These are phyloP conservation scores for Zelopaecilomyces penicillatus DNA, from an alignment of 2,329 filamentous ascomycete species.

Conservation along the genomic window DNA sequence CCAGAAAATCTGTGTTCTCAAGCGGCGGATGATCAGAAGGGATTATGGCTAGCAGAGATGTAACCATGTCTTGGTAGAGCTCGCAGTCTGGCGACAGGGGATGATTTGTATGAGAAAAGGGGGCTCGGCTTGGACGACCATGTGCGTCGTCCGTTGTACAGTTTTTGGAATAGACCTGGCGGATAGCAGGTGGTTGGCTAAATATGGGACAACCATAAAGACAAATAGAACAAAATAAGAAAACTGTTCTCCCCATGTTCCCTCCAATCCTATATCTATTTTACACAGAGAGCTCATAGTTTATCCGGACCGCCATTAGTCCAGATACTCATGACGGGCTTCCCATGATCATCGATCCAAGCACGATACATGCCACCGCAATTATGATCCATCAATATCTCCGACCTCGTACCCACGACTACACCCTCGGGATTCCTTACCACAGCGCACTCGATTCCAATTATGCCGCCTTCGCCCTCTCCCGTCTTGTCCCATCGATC, in stretches of 20 bases:
- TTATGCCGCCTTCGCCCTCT: conserved; percentile 79
- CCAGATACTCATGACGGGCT: conserved; percentile 41
- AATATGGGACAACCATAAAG: conserved; percentile 6
- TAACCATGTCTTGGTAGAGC: too few species aligned
- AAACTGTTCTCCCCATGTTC: neutral
- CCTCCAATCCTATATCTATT: neutral
- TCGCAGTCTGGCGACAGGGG: too few species aligned
- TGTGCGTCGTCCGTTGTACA: too few species aligned
- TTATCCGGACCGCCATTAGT: conserved; percentile 19
- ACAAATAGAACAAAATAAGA: neutral
- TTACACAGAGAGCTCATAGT: neutral
- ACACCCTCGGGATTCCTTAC: conserved; percentile 34
- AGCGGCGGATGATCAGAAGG: too few species aligned
- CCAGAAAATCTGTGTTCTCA: too few species aligned
- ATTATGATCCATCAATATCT: conserved; percentile 71
- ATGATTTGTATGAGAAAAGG: too few species aligned
- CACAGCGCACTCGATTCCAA: conserved; percentile 61
- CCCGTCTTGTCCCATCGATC: conserved; percentile 64
- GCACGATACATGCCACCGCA: conserved; percentile 84
- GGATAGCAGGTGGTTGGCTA: neutral
- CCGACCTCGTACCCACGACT: conserved; percentile 33
- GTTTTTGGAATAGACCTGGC: too few species aligned
- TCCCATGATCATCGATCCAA: conserved; percentile 58
- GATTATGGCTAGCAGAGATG: too few species aligned
- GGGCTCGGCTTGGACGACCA: too few species aligned